Conservation (phyloP, 2,329 filamentous ascomycete genomes). For the Ophiostoma sp. region DNA sequence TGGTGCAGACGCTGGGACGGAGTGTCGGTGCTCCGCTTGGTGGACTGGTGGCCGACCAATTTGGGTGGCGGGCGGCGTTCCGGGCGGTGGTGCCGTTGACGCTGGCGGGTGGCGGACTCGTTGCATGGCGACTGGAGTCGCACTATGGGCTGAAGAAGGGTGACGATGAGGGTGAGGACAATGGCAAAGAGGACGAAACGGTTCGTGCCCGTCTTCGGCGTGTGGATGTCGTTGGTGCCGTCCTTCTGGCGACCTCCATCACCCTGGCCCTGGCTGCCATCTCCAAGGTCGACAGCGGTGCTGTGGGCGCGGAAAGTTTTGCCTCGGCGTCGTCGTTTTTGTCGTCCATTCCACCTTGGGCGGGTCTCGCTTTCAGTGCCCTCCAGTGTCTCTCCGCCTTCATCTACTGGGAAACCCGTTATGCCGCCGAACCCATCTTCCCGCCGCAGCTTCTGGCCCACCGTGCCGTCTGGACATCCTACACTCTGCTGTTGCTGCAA, state of each 20-base stretch:
- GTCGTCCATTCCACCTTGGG: not conserved
- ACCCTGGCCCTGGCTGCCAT: not conserved
- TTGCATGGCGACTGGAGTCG: not conserved
- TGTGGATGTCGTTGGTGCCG: not conserved
- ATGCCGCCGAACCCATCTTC: not conserved
- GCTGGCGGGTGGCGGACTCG: not conserved
- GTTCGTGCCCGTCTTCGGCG: not conserved
- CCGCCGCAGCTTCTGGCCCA: not conserved
- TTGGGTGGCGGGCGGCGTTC: not conserved
- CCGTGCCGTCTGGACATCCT: not conserved
- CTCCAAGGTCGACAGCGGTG: not conserved
- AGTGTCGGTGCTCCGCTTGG: not conserved
- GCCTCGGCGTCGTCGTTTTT: not conserved
- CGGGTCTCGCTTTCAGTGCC: not conserved
- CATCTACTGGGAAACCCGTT: not conserved
- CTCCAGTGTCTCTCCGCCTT: not conserved
- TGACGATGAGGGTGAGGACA: not conserved
- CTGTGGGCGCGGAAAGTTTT: not conserved
- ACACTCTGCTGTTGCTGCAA: not conserved
- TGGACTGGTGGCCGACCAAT: not conserved
- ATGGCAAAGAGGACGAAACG: not conserved
- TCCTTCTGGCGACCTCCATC: not conserved
- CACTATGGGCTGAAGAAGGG: not conserved
- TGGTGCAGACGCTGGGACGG: not conserved
- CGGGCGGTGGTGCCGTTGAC: not conserved